phyloP scores from a whole-genome alignment of 2,329 filamentous ascomycete genomes.

The Xylogone sp. region DNA sequence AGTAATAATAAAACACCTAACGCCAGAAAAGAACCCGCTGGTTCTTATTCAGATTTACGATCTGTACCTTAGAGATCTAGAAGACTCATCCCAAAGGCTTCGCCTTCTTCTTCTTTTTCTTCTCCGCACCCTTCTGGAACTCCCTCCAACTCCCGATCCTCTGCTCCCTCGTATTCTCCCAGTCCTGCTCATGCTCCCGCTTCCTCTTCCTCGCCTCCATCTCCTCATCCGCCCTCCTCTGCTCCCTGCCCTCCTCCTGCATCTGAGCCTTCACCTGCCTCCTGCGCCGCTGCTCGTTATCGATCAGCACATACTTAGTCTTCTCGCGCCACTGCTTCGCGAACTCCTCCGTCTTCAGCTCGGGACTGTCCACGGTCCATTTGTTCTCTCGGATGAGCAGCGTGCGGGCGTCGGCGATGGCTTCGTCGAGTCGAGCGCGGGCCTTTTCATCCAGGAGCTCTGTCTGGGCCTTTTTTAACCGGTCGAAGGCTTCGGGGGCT shows the following conservation, averaged over 20 bases:
- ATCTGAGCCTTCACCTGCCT: conserved; percentile 90
- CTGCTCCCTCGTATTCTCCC: conserved; percentile 89
- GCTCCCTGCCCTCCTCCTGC: conserved; percentile 91
- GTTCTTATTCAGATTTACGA: background rate
- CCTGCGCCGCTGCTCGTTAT: conserved; percentile 81
- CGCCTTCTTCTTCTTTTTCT: conserved; percentile 64
- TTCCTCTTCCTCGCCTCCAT: conserved; percentile 75
- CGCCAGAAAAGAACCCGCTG: background rate
- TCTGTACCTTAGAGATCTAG: background rate
- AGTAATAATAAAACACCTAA: too few relatives aligned
- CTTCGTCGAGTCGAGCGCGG: conserved; percentile 82
- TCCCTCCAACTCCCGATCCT: conserved; percentile 92
- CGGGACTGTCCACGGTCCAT: conserved; percentile 83
- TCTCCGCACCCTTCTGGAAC: conserved; percentile 70
- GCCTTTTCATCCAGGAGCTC: conserved; percentile 92
- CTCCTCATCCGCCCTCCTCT: conserved; percentile 83
- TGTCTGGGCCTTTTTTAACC: conserved; percentile 90
- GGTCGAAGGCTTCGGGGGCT: conserved; percentile 93
- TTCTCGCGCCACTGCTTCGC: conserved; percentile 85
- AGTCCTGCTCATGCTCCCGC: conserved; percentile 89
- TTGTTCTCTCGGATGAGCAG: conserved; percentile 92
- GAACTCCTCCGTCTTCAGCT: conserved; percentile 81
- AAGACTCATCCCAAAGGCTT: conserved; percentile 25
- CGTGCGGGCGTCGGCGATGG: conserved; percentile 93
- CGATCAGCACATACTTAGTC: conserved; percentile 82